phyloP scores from a whole-genome alignment of 1,284 basidiomycete species.

The Athelia psychrophila region DNA sequence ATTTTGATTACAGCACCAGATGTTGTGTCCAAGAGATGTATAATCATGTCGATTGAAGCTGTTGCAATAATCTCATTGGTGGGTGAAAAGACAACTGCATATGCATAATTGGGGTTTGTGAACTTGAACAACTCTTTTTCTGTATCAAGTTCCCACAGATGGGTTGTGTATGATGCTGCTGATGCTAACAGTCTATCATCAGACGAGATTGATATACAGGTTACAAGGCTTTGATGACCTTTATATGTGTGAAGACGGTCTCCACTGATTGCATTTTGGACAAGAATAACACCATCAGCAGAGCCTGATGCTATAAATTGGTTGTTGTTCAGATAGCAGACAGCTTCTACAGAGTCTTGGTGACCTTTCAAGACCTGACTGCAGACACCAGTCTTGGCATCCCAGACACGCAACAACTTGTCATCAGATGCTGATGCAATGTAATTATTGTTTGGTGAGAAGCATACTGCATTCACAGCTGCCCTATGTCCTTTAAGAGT shows the following conservation, averaged over 20 bases:
- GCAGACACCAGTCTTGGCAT: not conserved
- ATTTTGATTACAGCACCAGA: not conserved
- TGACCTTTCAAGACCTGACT: not conserved
- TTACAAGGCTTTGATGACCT: not conserved
- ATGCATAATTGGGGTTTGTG: not conserved
- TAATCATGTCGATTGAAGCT: not conserved
- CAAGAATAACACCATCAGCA: not conserved
- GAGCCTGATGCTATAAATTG: not conserved
- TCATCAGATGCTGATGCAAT: not conserved
- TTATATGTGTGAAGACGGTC: not conserved
- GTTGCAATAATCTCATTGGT: not conserved
- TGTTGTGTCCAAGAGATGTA: not conserved
- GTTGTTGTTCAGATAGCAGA: not conserved
- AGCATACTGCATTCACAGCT: not conserved
- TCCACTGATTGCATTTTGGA: not conserved
- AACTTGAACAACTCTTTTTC: not conserved
- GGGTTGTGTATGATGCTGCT: not conserved
- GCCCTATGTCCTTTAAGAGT: not conserved
- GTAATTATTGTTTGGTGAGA: not conserved
- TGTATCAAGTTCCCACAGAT: not conserved
- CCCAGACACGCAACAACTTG: not conserved
- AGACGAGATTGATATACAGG: not conserved
- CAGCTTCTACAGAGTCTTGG: not conserved
- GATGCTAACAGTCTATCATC: not conserved
- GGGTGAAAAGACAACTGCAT: not conserved